Percentiles rank a stretch among this genome's conserved stretches.
Evolutionary conservation across 768 basidiomycete species (phyloP).

Genomic region (Lentinula edodes): DNA sequence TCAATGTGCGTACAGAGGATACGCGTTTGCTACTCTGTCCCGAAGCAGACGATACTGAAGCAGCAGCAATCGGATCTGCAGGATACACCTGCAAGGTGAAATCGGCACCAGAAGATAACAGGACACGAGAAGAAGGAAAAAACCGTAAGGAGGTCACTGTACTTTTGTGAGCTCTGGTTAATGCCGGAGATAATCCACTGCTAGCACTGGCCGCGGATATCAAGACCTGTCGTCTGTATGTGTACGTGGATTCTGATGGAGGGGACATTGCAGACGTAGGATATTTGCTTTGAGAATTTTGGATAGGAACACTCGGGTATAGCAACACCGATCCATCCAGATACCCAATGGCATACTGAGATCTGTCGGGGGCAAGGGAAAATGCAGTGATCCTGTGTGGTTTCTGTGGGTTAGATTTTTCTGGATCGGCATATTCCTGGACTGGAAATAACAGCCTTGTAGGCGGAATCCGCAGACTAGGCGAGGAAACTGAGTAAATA

Average conservation of each 20-base stretch:
- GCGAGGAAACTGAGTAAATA: conserved; percentile 41
- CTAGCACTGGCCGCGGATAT: conserved; percentile 3
- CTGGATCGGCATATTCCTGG: conserved; percentile 44
- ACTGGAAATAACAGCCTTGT: conserved; percentile 46
- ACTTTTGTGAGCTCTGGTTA: conserved; percentile 42
- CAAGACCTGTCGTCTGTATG: conserved; percentile 6
- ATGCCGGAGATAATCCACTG: conserved; percentile 17
- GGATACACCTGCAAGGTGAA: conserved; percentile 63
- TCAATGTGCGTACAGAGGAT: conserved; percentile 53
- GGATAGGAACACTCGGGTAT: conserved; percentile 29
- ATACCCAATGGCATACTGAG: conserved; percentile 55
- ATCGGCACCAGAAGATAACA: conserved; percentile 66
- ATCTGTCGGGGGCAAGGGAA: conserved; percentile 53
- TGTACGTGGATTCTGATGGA: conserved; percentile 14
- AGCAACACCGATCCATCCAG: conserved; percentile 54
- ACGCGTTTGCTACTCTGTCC: conserved; percentile 26
- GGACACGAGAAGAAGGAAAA: conserved; percentile 68
- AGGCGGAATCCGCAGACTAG: conserved; percentile 37
- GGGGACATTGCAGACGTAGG: background rate
- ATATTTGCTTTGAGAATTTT: conserved; percentile 1
- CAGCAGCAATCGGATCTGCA: conserved; percentile 34
- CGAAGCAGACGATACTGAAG: conserved; percentile 1
- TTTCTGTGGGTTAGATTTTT: conserved; percentile 37
- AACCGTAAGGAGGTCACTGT: conserved; percentile 52
- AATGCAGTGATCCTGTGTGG: conserved; percentile 59